Conservation (phyloP, 768 basidiomycete genomes). For the Hericium erinaceus region DNA sequence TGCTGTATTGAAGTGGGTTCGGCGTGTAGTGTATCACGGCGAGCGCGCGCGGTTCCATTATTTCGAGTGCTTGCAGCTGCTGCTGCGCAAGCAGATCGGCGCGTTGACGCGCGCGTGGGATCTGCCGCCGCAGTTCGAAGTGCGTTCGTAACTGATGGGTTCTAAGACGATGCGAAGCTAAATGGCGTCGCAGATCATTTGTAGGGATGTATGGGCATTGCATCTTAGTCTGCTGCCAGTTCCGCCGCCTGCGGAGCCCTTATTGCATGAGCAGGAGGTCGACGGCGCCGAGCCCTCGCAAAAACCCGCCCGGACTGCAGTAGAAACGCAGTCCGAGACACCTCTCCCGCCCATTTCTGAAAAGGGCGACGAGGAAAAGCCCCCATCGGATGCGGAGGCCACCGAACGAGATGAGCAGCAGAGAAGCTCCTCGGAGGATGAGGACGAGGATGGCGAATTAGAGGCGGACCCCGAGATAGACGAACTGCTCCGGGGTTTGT, state of each 20-base stretch:
- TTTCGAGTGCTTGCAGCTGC: slow-evolving; percentile 75
- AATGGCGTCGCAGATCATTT: slow-evolving; percentile 41
- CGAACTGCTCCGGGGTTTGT: slow-evolving; percentile 31
- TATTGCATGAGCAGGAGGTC: slow-evolving; percentile 33
- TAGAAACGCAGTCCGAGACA: neutral
- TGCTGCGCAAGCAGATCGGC: slow-evolving; percentile 68
- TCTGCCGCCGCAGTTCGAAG: slow-evolving; percentile 78
- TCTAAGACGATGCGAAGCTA: neutral
- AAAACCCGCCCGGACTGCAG: neutral
- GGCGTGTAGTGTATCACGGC: slow-evolving; percentile 69
- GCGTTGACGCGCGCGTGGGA: slow-evolving; percentile 54
- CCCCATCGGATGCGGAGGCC: neutral
- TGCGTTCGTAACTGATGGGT: slow-evolving; percentile 23
- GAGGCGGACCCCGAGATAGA: slow-evolving; percentile 28
- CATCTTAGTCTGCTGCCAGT: slow-evolving; percentile 54
- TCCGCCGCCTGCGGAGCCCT: slow-evolving; percentile 54
- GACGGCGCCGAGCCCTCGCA: neutral
- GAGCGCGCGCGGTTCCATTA: slow-evolving; percentile 69
- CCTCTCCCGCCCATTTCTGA: slow-evolving; percentile 2
- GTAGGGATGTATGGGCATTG: slow-evolving; percentile 74
- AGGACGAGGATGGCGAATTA: slow-evolving; percentile 19
- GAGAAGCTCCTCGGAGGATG: slow-evolving; percentile 26
- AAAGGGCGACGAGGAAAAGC: slow-evolving; percentile 4
- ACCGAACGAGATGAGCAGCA: neutral
- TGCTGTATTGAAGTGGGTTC: neutral